Percentiles rank a stretch among this genome's conserved stretches.
phyloP scores from a whole-genome alignment of 2,329 filamentous ascomycete species.

The Colletotrichum sublineola region DNA sequence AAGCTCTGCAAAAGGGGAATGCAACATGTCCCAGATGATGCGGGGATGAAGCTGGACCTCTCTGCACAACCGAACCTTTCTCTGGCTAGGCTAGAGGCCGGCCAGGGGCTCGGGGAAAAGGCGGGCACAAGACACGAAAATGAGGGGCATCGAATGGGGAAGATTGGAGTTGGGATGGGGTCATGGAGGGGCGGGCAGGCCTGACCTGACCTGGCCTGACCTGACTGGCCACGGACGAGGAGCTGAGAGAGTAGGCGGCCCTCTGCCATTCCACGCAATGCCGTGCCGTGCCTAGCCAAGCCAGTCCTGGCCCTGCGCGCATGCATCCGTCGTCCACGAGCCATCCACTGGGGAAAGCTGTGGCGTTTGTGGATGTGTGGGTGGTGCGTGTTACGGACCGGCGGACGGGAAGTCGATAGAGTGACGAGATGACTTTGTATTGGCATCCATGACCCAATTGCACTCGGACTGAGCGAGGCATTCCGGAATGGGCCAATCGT shows the following conservation, averaged over 20 bases:
- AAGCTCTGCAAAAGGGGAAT: constrained; percentile 12
- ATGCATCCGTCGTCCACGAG: constrained; percentile 1
- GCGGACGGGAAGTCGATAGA: constrained; percentile 18
- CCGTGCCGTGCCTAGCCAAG: neutral
- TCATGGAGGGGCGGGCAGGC: constrained; percentile 31
- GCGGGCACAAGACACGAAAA: constrained; percentile 38
- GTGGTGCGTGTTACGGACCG: constrained; percentile 12
- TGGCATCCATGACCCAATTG: constrained; percentile 12
- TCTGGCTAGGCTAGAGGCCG: constrained; percentile 6
- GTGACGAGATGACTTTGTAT: constrained; percentile 10
- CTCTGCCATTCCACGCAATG: constrained; percentile 12
- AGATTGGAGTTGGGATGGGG: constrained; percentile 30
- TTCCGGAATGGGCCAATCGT: constrained; percentile 24
- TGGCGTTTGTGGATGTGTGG: neutral
- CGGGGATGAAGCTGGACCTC: constrained; percentile 22
- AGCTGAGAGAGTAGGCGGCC: constrained; percentile 1
- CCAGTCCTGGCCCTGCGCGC: constrained; percentile 14
- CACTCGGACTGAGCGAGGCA: constrained; percentile 5
- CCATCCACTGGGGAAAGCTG: neutral
- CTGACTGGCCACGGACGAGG: constrained; percentile 1
- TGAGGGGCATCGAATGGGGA: constrained; percentile 37
- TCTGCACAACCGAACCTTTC: constrained; percentile 1
- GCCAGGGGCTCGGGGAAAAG: constrained; percentile 37
- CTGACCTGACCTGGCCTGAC: neutral
- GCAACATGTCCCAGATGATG: constrained; percentile 31